Evolutionary conservation across 306 rosid genomes (phyloP), one percentile per base, ranked within the genome.

Genomic region (Cucumis hystrix): DNA sequence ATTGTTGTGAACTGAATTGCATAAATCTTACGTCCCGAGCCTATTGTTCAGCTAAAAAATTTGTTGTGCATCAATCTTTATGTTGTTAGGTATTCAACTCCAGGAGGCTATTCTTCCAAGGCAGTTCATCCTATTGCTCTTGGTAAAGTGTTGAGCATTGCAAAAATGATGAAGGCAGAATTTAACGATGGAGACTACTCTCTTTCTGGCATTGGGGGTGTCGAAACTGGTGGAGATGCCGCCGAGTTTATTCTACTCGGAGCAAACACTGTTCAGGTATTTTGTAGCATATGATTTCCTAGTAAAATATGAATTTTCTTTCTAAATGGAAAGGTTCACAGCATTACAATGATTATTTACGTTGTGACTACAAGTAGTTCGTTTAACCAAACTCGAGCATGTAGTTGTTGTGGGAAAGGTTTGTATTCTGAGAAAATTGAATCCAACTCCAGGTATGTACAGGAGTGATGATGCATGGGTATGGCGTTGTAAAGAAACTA

Each of bases 381-480:
- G 23, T 4, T 68, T 68, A 20, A 40, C 5, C 20, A 52, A 52
- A 16, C 20, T 16, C 20, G 13, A 10, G 10, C 8, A 2, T 2
- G 30, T 40, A 6, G 21, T 51, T 18, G 37, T 33, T 33, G 2
- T 33, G 5, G 37, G 37, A 33, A 33, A 33, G 37, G 3, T 33
- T 33, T 33, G 37, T 33, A 33, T 33, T 33, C 37, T 39, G 72
- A 60, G 20, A n/a, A 72, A 58, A 15, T 78, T 28, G 18, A 4
- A 12, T 74, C 70, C 60, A 43, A 70, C 74, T 81, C 82, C 79
- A 92, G 98, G 97, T 90, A 21, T 95, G 99, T 82, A 95, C 99
- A 8, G 99, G 97, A 69, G 99, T 95, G 82, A 95, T 95, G 99
- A 92, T 92, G 97, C 97, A 95, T 57, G 97, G 99, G 18, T 95